Conservation (phyloP, 2,329 filamentous ascomycete genomes). For the Gliomastix tumulicola region DNA sequence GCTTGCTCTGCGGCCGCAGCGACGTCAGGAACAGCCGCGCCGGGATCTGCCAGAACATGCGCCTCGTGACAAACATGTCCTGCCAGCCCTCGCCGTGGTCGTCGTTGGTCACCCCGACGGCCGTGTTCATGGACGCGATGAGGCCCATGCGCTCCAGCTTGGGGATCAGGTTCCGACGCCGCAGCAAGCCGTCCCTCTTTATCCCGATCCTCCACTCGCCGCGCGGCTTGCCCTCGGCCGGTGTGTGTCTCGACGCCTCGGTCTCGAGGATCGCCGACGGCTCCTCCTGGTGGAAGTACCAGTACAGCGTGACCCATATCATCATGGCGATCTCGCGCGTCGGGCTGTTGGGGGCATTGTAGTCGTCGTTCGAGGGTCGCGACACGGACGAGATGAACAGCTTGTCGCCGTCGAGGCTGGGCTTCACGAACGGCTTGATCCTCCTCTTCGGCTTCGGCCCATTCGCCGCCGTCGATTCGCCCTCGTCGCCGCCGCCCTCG, state of each 20-base stretch:
- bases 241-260: slow-evolving; percentile 57
- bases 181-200: slow-evolving; percentile 80
- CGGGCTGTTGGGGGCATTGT: slow-evolving; percentile 71
- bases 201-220: slow-evolving; percentile 85
- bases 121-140: slow-evolving; percentile 67
- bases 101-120: slow-evolving; percentile 59
- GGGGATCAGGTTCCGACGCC: slow-evolving; percentile 73
- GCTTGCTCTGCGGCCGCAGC: slow-evolving; percentile 53
- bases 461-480: slow-evolving; percentile 13
- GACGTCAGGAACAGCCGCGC: slow-evolving; percentile 84
- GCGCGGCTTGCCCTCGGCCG: slow-evolving; percentile 62
- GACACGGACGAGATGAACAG: slow-evolving; percentile 91
- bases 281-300: slow-evolving; percentile 90
- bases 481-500: slow-evolving; percentile 18
- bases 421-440: slow-evolving; percentile 49
- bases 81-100: slow-evolving; percentile 62
- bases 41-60: slow-evolving; percentile 89
- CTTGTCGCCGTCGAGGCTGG: slow-evolving; percentile 72
- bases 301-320: slow-evolving; percentile 89
- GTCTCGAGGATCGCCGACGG: slow-evolving; percentile 60
- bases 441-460: slow-evolving; percentile 3
- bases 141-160: slow-evolving; percentile 94
- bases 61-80: slow-evolving; percentile 73
- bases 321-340: slow-evolving; percentile 93
- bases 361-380: slow-evolving; percentile 72